These are phyloP conservation scores for Colletotrichum tofieldiae DNA, from an alignment of 2,329 filamentous ascomycete species.

Conservation along the genomic window DNA sequence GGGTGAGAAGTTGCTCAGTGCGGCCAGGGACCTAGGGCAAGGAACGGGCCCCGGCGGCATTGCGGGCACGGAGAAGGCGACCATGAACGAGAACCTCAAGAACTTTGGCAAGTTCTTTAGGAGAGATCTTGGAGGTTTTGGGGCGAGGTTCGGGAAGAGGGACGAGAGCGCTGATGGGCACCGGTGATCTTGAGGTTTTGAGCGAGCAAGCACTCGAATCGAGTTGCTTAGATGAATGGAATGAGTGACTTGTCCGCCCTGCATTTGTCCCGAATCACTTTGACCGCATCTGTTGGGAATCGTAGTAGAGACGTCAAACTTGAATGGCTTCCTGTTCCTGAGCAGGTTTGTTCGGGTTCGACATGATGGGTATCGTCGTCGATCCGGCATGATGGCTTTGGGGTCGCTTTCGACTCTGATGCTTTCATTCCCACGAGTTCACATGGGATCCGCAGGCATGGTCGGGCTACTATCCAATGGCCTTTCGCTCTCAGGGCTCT, in stretches of 20 bases:
- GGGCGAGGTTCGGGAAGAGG: conserved; percentile 79
- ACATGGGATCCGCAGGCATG: too few relatives aligned
- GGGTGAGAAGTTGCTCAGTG: conserved; percentile 90
- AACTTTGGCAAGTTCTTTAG: conserved; percentile 98
- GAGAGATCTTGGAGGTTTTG: conserved; percentile 85
- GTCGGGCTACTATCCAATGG: too few relatives aligned
- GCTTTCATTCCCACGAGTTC: too few relatives aligned
- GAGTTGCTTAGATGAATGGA: background rate
- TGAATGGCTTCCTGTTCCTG: background rate
- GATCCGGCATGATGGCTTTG: too few relatives aligned
- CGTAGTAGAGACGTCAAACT: background rate
- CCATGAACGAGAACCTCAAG: conserved; percentile 93
- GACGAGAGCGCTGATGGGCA: conserved; percentile 58
- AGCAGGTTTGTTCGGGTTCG: too few relatives aligned
- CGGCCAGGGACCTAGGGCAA: conserved; percentile 84
- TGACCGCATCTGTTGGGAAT: background rate
- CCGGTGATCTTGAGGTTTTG: conserved; percentile 36
- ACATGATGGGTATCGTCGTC: too few relatives aligned
- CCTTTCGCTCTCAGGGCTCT: too few relatives aligned
- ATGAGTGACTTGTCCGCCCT: background rate
- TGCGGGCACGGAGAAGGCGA: conserved; percentile 70
- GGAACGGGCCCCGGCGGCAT: conserved; percentile 53
- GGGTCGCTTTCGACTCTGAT: too few relatives aligned
- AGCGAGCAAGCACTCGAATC: background rate
- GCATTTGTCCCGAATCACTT: background rate